Evolutionary conservation across 2,329 filamentous ascomycete genomes (phyloP).

Genomic region (Cytospora piceicola): DNA sequence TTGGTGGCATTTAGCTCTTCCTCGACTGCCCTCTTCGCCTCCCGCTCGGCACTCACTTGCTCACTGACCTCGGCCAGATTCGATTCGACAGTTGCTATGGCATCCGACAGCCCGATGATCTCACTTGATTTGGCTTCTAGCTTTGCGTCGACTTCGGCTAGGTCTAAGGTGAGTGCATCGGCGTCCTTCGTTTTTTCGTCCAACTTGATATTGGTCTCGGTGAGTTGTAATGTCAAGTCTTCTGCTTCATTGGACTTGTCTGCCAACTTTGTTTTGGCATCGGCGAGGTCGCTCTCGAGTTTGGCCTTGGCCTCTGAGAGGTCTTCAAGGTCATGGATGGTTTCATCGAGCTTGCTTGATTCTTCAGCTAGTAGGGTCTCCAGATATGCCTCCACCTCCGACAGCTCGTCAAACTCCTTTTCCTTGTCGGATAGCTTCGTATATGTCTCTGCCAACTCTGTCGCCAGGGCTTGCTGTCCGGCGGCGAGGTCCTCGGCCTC

Average conservation of each 20-base stretch:
- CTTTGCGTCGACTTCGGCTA: constrained; percentile 7
- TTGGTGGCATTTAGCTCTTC: constrained; percentile 32
- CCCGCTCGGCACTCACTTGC: neutral
- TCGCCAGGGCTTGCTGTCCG: neutral
- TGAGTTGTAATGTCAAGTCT: neutral
- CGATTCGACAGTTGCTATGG: constrained; percentile 7
- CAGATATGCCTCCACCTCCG: neutral
- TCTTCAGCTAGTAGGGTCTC: neutral
- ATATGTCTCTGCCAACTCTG: constrained; percentile 1
- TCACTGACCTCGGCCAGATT: constrained; percentile 7
- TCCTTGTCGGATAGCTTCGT: constrained; percentile 3
- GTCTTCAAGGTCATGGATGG: neutral
- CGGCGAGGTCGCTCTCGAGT: neutral
- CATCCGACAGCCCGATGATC: constrained; percentile 3
- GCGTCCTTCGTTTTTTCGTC: constrained; percentile 3
- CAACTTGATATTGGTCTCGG: constrained; percentile 14
- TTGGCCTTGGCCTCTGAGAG: neutral
- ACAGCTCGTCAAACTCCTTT: constrained; percentile 3
- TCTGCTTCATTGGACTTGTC: constrained; percentile 12
- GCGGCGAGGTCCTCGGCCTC: neutral
- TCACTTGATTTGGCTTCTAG: constrained; percentile 5
- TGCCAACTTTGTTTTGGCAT: neutral
- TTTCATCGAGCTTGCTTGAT: neutral
- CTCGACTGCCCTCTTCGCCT: neutral
- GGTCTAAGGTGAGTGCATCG: neutral